Percentiles rank a stretch among this genome's conserved stretches.
Conservation (phyloP, 495 filamentous ascomycete species). For the Neurospora terricola region DNA sequence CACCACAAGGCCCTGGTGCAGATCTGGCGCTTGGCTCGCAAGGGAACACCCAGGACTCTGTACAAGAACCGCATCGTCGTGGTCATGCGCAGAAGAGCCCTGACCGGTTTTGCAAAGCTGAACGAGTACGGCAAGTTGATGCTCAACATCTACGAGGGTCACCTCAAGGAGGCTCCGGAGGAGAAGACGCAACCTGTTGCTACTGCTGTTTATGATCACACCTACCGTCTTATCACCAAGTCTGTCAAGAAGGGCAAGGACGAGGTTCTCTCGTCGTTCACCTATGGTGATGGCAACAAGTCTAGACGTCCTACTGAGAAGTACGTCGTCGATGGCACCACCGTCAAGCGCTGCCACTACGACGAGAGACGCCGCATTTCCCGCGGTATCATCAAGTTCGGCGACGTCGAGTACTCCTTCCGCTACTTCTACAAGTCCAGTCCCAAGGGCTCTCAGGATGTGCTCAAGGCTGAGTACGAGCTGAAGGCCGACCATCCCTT, state of each 20-base stretch:
- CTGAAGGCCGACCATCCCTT: neutral
- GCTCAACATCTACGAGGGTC: constrained; percentile 9
- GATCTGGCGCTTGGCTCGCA: constrained; percentile 12
- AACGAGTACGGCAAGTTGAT: constrained; percentile 1
- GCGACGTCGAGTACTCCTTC: constrained; percentile 7
- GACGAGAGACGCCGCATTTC: constrained; percentile 12
- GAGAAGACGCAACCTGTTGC: neutral
- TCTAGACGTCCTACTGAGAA: constrained; percentile 7
- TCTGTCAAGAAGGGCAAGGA: neutral
- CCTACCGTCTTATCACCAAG: constrained; percentile 7
- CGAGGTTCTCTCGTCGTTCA: constrained; percentile 3
- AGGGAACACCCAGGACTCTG: constrained; percentile 11
- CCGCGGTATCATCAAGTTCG: constrained; percentile 7
- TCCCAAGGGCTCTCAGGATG: constrained; percentile 6
- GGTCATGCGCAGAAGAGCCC: constrained; percentile 5
- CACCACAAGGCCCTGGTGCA: constrained; percentile 11
- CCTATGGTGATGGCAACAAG: constrained; percentile 2
- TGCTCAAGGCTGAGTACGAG: constrained; percentile 16
- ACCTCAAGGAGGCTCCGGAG: neutral
- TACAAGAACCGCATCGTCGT: constrained; percentile 8
- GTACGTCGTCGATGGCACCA: neutral
- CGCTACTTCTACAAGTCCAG: constrained; percentile 14
- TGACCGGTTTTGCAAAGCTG: constrained; percentile 12
- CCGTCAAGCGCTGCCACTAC: constrained; percentile 7
- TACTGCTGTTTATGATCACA: constrained; percentile 12